Evolutionary conservation across 768 basidiomycete species (phyloP), one percentile per base, ranked within the genome.

Genomic region (Terana coerulea): DNA sequence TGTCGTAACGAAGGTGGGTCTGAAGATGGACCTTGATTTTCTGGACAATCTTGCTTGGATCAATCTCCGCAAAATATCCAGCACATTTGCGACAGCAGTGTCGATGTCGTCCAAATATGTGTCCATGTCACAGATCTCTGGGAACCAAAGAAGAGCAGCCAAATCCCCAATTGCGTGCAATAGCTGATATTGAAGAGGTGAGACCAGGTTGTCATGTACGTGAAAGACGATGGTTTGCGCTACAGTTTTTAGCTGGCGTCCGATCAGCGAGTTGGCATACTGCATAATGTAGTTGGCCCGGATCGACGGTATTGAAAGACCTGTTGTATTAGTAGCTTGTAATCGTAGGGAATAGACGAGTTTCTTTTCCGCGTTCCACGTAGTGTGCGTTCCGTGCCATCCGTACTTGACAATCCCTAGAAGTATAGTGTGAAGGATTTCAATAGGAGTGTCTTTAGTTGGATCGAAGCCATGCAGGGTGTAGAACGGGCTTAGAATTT

Each of bases 341-440:
- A 74, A 58, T 0, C 68, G 67, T 3, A 50, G 22, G 0, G 64
- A 47, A 43, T 69, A 74, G 0, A 59, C 43, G 6, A 56, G 52
- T 39, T 70, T 59, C 22, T 68, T 53, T 3, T 45, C 51, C 2
- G 55, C 47, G 6, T 57, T 66, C 70, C 69, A 72, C 2, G 51
- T n/a, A 5, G 63, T 67, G 44, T 70, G 64, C 0, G 65, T 60
- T 6, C 51, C 51, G 53, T 71, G 66, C 75, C 74, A 78, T 0
- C 65, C 28, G 58, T 76, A 77, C 53, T 76, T 77, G 25, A 68
- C 63, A 26, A 72, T 49, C 0, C 76, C 75, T 14, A 77, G 67
- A 1, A 76, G 61, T 26, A 72, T 63, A 1, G 73, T 74, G 51
- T 78, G 75, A 1, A 78, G 67, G 6, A 76, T 60, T 60, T 78